Conservation (phyloP, 805 yeast genomes). For the Jamesozyma piceae region DNA sequence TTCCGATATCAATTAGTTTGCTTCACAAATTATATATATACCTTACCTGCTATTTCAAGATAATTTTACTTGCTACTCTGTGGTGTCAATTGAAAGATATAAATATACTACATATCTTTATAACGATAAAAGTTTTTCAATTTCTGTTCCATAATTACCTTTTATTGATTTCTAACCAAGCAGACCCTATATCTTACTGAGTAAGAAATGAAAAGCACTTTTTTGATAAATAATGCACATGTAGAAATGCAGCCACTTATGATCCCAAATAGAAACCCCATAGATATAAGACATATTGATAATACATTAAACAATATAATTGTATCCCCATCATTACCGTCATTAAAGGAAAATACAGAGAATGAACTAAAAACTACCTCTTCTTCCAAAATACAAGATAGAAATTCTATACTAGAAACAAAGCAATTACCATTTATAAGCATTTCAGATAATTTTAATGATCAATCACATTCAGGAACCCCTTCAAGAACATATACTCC, state of each 20-base stretch:
- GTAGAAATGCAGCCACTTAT: slow-evolving; percentile 9
- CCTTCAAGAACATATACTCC: not conserved
- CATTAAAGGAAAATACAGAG: not conserved
- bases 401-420: not conserved
- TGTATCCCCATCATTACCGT: not conserved
- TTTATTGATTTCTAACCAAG: not conserved
- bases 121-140: no score
- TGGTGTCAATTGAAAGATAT: not conserved
- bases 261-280: slow-evolving; percentile 2
- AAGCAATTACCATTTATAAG: not conserved
- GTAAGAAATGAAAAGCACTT: not conserved
- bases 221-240: slow-evolving; percentile 5
- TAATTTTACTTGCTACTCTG: not conserved
- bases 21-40: not conserved
- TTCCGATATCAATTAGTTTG: not conserved
- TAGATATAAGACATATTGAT: not conserved
- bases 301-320: not conserved
- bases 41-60: not conserved
- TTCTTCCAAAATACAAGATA: not conserved
- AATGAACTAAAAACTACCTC: not conserved
- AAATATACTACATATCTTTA: not conserved
- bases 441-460: not conserved
- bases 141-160: no score
- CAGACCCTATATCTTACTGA: not conserved
- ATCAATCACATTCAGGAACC: not conserved